phyloP scores from a whole-genome alignment of 495 filamentous ascomycete species.

The Talaromyces adpressus region DNA sequence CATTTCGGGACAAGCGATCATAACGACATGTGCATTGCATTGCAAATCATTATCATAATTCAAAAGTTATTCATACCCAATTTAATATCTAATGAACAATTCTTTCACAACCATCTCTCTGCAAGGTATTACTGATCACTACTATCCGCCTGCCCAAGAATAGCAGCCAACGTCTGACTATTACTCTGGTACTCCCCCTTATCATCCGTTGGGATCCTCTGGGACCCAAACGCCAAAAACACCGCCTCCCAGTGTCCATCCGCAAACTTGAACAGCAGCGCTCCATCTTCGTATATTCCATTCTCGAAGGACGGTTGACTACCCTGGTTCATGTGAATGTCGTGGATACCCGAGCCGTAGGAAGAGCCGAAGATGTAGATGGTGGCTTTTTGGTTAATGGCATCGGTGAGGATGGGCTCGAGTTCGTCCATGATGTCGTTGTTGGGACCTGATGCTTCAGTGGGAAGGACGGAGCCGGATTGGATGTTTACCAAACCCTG shows the following conservation, averaged over 20 bases:
- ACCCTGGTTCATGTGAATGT: conserved; percentile 41
- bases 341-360: conserved; percentile 31
- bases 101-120: not conserved
- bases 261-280: conserved; percentile 28
- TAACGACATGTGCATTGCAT: not conserved
- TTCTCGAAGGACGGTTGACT: conserved; percentile 26
- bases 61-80: not conserved
- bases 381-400: conserved; percentile 24
- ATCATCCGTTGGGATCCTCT: conserved; percentile 17
- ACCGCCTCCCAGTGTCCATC: conserved; percentile 21
- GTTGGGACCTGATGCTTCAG: conserved; percentile 17
- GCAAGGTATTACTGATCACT: not conserved
- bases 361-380: conserved; percentile 28
- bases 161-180: conserved; percentile 16
- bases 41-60: not conserved
- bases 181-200: conserved; percentile 13
- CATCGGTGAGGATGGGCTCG: conserved; percentile 25
- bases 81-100: not conserved
- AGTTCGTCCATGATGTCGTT: conserved; percentile 29
- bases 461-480: conserved; percentile 15
- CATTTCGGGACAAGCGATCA: not conserved
- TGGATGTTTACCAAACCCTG: conserved; percentile 16
- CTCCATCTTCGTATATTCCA: conserved; percentile 32
- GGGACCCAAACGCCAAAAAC: conserved; percentile 20
- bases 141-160: conserved; percentile 3